phyloP scores from a whole-genome alignment of 1,284 basidiomycete genomes.

The Ganoderma resinaceum region DNA sequence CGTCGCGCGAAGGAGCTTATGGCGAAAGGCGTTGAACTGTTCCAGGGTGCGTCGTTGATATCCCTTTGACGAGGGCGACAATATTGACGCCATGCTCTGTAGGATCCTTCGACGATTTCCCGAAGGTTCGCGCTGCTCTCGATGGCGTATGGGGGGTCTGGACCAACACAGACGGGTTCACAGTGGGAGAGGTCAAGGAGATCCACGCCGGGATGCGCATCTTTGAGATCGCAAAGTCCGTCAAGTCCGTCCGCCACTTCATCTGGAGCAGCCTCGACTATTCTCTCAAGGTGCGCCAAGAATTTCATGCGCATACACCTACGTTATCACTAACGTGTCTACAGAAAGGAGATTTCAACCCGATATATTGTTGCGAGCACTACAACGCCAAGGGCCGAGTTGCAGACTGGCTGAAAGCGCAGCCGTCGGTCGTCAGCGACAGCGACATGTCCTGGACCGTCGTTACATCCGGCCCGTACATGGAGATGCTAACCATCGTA shows the following conservation, averaged over 20 bases:
- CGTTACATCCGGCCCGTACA: slow-evolving; percentile 52
- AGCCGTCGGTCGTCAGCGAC: slow-evolving; percentile 47
- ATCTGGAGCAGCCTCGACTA: slow-evolving; percentile 58
- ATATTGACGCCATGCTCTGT: background rate
- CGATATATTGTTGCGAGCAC: slow-evolving; percentile 37
- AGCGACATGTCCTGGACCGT: slow-evolving; percentile 48
- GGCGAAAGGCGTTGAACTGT: slow-evolving; percentile 49
- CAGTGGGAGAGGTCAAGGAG: slow-evolving; percentile 51
- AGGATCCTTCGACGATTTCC: slow-evolving; percentile 42
- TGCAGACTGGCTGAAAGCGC: slow-evolving; percentile 49
- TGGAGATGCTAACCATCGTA: slow-evolving; percentile 50
- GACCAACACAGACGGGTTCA: slow-evolving; percentile 56
- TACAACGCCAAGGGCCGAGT: slow-evolving; percentile 52
- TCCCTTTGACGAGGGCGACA: background rate
- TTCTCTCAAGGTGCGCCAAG: slow-evolving; percentile 46
- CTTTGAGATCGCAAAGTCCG: slow-evolving; percentile 54
- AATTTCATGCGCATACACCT: slow-evolving; percentile 7
- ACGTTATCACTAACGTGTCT: no score
- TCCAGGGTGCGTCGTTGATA: slow-evolving; percentile 45
- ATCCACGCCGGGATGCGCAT: slow-evolving; percentile 52
- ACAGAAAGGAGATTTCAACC: slow-evolving; percentile 45
- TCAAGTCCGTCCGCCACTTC: slow-evolving; percentile 48
- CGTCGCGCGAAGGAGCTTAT: slow-evolving; percentile 46
- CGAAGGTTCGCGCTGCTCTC: slow-evolving; percentile 43
- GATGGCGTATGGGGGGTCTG: slow-evolving; percentile 53